Percentiles rank a stretch among this genome's conserved stretches.
Conservation (phyloP, 164 flowering plant genomes). For the Protea cynaroides region DNA sequence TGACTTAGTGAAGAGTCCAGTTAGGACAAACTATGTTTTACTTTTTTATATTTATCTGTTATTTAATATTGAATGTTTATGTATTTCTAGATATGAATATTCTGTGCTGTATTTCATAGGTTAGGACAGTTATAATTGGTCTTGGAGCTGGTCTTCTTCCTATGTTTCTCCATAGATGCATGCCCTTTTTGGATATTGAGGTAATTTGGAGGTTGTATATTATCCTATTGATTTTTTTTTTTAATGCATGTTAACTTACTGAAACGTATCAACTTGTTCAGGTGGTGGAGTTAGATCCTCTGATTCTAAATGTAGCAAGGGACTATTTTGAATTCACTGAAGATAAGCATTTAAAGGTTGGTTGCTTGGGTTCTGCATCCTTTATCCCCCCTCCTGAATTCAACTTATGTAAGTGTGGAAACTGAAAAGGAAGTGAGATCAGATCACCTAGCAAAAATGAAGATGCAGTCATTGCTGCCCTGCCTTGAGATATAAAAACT, state of each 20-base stretch:
- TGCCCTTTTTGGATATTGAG: slow-evolving; percentile 61
- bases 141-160: slow-evolving; percentile 98
- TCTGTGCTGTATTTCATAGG: slow-evolving; percentile 29
- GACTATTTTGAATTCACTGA: slow-evolving; percentile 64
- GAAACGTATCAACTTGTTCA: slow-evolving; percentile 17
- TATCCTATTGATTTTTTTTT: neutral
- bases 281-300: slow-evolving; percentile 91
- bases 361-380: neutral
- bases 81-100: neutral
- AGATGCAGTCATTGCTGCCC: too few relatives aligned
- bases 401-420: neutral
- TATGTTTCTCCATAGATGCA: slow-evolving; percentile 67
- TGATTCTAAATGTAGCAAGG: slow-evolving; percentile 52
- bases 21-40: too few relatives aligned
- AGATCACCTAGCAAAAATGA: too few relatives aligned
- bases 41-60: neutral
- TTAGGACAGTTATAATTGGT: slow-evolving; percentile 64
- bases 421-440: neutral
- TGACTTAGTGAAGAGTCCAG: too few relatives aligned
- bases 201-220: slow-evolving; percentile 27
- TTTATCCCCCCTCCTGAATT: neutral
- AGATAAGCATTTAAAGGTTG: slow-evolving; percentile 66
- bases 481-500: too few relatives aligned
- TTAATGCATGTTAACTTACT: neutral
- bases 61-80: neutral